A percentile compares a stretch with the other conserved stretches of the same genome.
Evolutionary conservation across 2,329 filamentous ascomycete species (phyloP).

Genomic region (Alternaria postmessia): DNA sequence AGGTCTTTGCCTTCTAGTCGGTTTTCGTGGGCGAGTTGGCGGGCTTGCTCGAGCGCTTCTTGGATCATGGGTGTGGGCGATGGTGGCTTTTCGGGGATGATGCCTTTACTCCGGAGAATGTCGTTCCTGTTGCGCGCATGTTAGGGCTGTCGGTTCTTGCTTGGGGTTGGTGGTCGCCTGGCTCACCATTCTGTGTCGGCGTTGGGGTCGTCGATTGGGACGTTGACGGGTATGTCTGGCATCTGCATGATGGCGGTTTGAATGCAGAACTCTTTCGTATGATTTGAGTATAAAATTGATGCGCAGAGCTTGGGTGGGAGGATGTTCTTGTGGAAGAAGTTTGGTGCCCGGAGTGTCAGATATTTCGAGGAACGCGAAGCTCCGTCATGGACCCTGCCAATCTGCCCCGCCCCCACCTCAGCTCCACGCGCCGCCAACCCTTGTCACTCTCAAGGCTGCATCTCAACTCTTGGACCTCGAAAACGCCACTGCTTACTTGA

Average conservation of each 20-base stretch:
- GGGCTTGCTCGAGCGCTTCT: constrained; percentile 87
- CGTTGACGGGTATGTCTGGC: constrained; percentile 69
- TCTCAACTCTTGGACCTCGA: too few species aligned
- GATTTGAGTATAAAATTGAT: constrained; percentile 33
- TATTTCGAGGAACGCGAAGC: constrained; percentile 21
- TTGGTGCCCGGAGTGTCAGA: constrained; percentile 25
- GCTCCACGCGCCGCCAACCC: constrained; percentile 4
- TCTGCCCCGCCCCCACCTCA: constrained; percentile 36
- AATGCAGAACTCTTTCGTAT: too few species aligned
- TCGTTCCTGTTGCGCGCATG: constrained; percentile 77
- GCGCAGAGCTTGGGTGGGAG: background rate
- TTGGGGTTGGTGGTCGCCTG: background rate
- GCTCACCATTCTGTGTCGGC: constrained; percentile 94
- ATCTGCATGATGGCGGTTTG: constrained; percentile 40
- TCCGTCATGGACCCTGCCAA: constrained; percentile 28
- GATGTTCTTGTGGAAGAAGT: constrained; percentile 7
- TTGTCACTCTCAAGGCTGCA: background rate
- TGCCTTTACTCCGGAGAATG: constrained; percentile 92
- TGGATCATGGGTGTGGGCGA: constrained; percentile 96
- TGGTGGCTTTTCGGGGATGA: constrained; percentile 97
- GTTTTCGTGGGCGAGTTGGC: constrained; percentile 87
- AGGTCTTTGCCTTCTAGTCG: constrained; percentile 92
- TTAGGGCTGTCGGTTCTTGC: background rate
- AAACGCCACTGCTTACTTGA: background rate
- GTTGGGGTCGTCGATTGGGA: constrained; percentile 93